Percentiles rank a stretch among this genome's conserved stretches.
These are phyloP conservation scores for Infundibulicybe gibba DNA, from an alignment of 768 basidiomycete genomes.

Conservation along the genomic window DNA sequence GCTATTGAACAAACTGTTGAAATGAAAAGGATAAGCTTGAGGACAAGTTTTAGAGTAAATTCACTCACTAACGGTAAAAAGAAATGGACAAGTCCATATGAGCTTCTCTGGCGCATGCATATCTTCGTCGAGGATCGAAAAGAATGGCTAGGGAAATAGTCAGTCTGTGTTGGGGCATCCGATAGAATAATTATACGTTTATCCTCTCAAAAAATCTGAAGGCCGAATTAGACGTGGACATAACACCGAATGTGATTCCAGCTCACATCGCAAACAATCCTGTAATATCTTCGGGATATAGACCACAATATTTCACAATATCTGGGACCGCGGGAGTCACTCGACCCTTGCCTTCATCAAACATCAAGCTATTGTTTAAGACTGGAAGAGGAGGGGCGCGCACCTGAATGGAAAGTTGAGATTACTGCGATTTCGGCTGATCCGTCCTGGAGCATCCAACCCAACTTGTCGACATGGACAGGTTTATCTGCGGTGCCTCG, in stretches of 20 bases:
- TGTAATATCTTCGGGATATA: conserved; percentile 48
- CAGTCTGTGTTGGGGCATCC: conserved; percentile 18
- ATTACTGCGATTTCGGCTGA: conserved; percentile 33
- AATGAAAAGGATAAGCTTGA: neutral
- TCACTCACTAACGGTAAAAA: conserved; percentile 57
- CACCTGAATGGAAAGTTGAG: conserved; percentile 31
- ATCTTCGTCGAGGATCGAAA: conserved; percentile 54
- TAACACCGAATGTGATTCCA: neutral
- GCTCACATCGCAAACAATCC: conserved; percentile 52
- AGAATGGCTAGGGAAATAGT: conserved; percentile 38
- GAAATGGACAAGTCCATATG: conserved; percentile 52
- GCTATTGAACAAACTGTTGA: conserved; percentile 63
- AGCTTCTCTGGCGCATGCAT: conserved; percentile 51
- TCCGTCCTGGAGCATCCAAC: conserved; percentile 22
- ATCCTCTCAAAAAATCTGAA: conserved; percentile 50
- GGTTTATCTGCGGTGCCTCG: neutral
- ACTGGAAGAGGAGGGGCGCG: conserved; percentile 1
- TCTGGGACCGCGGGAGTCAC: conserved; percentile 29
- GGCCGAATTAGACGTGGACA: neutral
- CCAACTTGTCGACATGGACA: conserved; percentile 8
- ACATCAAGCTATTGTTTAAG: neutral
- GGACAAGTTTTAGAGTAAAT: neutral
- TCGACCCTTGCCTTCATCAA: neutral
- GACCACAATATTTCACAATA: conserved; percentile 41
- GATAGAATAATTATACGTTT: conserved; percentile 25